These are phyloP conservation scores for Casuarina equisetifolia DNA, from an alignment of 306 rosid genomes.

Conservation along the genomic window DNA sequence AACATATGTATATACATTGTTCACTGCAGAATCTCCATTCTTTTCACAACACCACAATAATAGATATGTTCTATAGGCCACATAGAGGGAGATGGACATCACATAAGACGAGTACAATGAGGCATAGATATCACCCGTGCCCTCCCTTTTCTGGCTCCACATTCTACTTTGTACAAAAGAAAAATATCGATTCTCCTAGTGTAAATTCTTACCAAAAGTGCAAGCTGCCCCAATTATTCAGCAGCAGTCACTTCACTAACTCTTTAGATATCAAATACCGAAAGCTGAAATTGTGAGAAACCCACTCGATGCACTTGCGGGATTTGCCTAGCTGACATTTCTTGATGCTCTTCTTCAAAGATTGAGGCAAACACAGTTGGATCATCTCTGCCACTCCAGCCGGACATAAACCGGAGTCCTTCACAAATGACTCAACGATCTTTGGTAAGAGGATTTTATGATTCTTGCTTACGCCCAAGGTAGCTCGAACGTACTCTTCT, in stretches of 20 bases:
- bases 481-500: conserved; percentile 72
- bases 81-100: conserved; percentile 1
- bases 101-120: conserved; percentile 27
- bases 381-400: conserved; percentile 69
- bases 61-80: conserved; percentile 21
- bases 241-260: conserved; percentile 52
- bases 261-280: conserved; percentile 89
- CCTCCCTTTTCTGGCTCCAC: conserved; percentile 18
- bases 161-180: conserved; percentile 61
- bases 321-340: conserved; percentile 52
- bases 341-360: conserved; percentile 65
- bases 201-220: conserved; percentile 19
- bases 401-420: conserved; percentile 64
- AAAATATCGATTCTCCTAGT: conserved; percentile 17
- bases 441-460: conserved; percentile 71
- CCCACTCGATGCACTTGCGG: conserved; percentile 75
- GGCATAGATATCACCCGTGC: conserved; percentile 29
- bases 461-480: conserved; percentile 87
- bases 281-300: conserved; percentile 73
- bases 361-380: conserved; percentile 68
- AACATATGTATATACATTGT: conserved; percentile 36
- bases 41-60: conserved; percentile 18
- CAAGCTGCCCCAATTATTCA: conserved; percentile 15
- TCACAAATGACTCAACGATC: conserved; percentile 71
- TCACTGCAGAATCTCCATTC: conserved; percentile 20